These are phyloP conservation scores for Asterochloris erici DNA, from an alignment of 139 green algal species.

Conservation along the genomic window DNA sequence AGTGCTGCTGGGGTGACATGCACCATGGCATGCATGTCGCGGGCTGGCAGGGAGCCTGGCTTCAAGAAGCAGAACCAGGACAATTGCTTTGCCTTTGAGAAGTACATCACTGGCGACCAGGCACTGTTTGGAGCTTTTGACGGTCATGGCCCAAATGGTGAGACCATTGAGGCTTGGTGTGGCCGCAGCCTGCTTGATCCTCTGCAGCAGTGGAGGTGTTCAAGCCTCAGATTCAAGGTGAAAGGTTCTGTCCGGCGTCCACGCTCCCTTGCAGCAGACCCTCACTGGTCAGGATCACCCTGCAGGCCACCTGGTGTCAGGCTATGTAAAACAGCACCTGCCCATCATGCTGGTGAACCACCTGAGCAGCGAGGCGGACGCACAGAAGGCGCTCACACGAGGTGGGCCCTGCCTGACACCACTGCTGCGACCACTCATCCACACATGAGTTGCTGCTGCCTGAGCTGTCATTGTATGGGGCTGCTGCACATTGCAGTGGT, in stretches of 20 bases:
- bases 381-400: slow-evolving; percentile 34
- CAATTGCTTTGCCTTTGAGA: slow-evolving; percentile 81
- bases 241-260: too few relatives aligned
- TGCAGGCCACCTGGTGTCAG: slow-evolving; percentile 70
- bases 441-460: too few relatives aligned
- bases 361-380: slow-evolving; percentile 42
- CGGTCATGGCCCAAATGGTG: slow-evolving; percentile 81
- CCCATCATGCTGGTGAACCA: slow-evolving; percentile 70
- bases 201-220: too few relatives aligned
- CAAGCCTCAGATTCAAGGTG: too few relatives aligned
- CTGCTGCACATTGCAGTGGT: too few relatives aligned
- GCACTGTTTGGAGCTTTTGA: slow-evolving; percentile 81
- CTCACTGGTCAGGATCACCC: too few relatives aligned
- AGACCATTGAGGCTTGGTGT: too few relatives aligned
- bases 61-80: slow-evolving; percentile 90
- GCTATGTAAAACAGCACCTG: slow-evolving; percentile 73
- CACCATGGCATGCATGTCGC: slow-evolving; percentile 68
- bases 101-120: slow-evolving; percentile 72
- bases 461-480: too few relatives aligned
- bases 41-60: slow-evolving; percentile 68
- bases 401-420: slow-evolving; percentile 1
- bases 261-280: too few relatives aligned
- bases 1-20: slow-evolving; percentile 6
- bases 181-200: too few relatives aligned
- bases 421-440: not conserved